These are phyloP conservation scores for Aspergillus proliferans DNA, from an alignment of 2,329 filamentous ascomycete species.

Conservation along the genomic window DNA sequence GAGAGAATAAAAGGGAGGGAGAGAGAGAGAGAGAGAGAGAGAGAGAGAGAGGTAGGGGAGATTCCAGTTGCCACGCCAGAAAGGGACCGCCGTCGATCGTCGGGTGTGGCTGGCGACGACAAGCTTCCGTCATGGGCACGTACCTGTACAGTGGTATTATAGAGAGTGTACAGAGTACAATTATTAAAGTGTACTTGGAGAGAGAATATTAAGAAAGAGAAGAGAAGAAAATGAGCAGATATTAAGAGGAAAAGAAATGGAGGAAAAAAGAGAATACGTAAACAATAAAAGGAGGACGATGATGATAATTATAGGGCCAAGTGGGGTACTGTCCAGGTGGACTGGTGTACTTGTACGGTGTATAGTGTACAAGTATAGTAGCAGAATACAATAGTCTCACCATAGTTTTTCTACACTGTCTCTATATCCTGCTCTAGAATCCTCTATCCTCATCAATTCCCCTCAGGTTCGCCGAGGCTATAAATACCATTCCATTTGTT, in stretches of 20 bases:
- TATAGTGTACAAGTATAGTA: no score
- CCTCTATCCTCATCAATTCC: no score
- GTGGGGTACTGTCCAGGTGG: not conserved
- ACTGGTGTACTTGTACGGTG: no score
- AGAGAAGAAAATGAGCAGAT: not conserved
- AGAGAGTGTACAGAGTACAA: not conserved
- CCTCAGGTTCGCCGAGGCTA: no score
- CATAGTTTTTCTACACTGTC: no score
- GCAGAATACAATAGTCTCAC: no score
- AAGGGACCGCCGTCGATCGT: slow-evolving; percentile 20
- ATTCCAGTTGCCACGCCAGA: slow-evolving; percentile 17
- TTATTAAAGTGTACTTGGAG: not conserved
- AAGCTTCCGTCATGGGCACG: slow-evolving; percentile 23
- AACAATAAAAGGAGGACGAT: slow-evolving; percentile 4
- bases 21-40: slow-evolving; percentile 7
- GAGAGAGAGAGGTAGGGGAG: slow-evolving; percentile 5
- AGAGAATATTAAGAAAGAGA: not conserved
- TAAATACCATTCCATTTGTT: no score
- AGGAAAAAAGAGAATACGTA: slow-evolving; percentile 6
- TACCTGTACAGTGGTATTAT: not conserved
- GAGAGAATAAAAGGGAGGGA: slow-evolving; percentile 13
- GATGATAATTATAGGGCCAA: slow-evolving; percentile 3
- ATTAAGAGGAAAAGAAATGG: slow-evolving; percentile 5
- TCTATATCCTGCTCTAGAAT: no score
- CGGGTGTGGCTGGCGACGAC: slow-evolving; percentile 17